A percentile compares a stretch with the other conserved stretches of the same genome.
Evolutionary conservation across 2,329 filamentous ascomycete genomes (phyloP).

Genomic region (Ceratocystis alfenasii): DNA sequence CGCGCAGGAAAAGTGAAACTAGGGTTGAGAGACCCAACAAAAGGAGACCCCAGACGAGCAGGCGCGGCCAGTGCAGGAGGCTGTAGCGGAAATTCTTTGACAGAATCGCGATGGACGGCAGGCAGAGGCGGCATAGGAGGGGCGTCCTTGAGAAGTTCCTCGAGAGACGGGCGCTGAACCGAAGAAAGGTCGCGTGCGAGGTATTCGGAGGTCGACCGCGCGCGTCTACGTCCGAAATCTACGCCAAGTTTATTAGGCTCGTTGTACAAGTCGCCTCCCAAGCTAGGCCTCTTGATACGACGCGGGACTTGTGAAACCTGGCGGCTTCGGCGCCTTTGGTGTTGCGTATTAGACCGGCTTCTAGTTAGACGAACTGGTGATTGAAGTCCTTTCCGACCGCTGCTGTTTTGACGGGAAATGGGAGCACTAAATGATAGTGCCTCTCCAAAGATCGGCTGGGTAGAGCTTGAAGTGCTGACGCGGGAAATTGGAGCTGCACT

Average conservation of each 20-base stretch:
- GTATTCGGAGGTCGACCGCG: slow-evolving; percentile 19
- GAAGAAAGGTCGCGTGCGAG: slow-evolving; percentile 28
- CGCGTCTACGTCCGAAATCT: slow-evolving; percentile 21
- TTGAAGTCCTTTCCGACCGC: slow-evolving; percentile 39
- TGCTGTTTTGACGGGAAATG: slow-evolving; percentile 34
- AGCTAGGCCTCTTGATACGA: slow-evolving; percentile 40
- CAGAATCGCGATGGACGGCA: background rate
- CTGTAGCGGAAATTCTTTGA: slow-evolving; percentile 20
- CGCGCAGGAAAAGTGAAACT: slow-evolving; percentile 53
- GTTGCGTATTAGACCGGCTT: slow-evolving; percentile 43
- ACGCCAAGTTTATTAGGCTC: slow-evolving; percentile 31
- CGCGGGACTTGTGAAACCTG: slow-evolving; percentile 35
- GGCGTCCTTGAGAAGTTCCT: slow-evolving; percentile 30
- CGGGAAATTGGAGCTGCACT: slow-evolving; percentile 45
- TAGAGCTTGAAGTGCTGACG: slow-evolving; percentile 35
- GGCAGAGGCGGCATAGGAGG: slow-evolving; percentile 19
- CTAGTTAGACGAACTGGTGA: slow-evolving; percentile 42
- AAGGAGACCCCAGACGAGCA: slow-evolving; percentile 48
- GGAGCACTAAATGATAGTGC: slow-evolving; percentile 14
- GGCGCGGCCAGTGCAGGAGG: slow-evolving; percentile 27
- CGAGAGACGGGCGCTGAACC: slow-evolving; percentile 34
- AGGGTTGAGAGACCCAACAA: slow-evolving; percentile 35
- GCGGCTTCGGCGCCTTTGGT: slow-evolving; percentile 38
- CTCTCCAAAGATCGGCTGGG: slow-evolving; percentile 28
- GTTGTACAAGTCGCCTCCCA: slow-evolving; percentile 43